Base-by-base conservation (phyloP, 306 rosid genomes). In the Carpinus viminea region DNA sequence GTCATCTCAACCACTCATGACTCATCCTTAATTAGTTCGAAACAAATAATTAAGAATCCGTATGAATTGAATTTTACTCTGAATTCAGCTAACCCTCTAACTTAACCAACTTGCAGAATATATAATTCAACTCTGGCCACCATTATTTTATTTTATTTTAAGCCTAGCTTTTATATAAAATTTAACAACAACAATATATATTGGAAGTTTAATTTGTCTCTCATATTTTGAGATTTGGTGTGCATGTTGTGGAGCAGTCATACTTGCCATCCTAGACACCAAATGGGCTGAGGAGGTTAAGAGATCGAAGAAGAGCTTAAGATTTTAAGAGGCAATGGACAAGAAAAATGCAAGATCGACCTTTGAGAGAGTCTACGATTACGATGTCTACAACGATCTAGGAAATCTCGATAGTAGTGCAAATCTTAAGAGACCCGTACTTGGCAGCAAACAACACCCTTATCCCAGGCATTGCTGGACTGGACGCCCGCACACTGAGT, bases 311-410 rank as follows among this genome's bases (percentile, higher is more conserved):
- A 78, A 43, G 92, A 88, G 69, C 83, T 88, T 1, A 48, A 8
- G 69, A 72, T n/a, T 34, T n/a, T 84, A 45, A 74, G 87, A 16
- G 92, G 92, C 0, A 80, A 82, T 70, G 88, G 92, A 2, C 24
- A 46, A 15, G 90, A 88, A 50, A 83, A 82, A 21, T 83, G 90
- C 13, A 71, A 73, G 80, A n/a, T n/a, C n/a, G n/a, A 18, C 4
- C 0, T 78, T 76, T 17, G 88, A 88, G 21, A 84, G 90, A 28
- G 70, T 88, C 1, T 88, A 88, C 7, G 92, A 88, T 70, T 88
- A 84, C 2, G 92, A 88, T 71, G 87, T 86, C 3, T 88, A 84
- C 61, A 84, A 86, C 10, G 92, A 88, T 52, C 75, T 88, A 43
- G 92, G 88, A 5, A 18, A 82, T 57, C 88, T 87, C 4, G 87